Evolutionary conservation across 441 rosid genomes (phyloP), one percentile per base, ranked within the genome.

Genomic region (Gossypium gossypioides): DNA sequence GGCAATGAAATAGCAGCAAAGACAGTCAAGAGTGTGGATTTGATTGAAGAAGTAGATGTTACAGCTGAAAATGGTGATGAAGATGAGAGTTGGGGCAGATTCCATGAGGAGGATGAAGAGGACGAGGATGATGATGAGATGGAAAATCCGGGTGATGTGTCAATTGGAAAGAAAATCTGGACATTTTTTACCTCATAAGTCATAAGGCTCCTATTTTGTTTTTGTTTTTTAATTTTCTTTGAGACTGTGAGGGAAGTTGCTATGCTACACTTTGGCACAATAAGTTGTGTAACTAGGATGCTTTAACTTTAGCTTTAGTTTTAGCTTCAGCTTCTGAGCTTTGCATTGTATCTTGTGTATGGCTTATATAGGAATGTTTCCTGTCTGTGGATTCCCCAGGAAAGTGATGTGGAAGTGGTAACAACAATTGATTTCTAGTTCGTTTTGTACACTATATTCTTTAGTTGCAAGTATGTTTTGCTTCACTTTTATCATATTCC

Each of bases 101-200:
- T 76, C 5, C 72, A 78, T 16, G 89, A 85, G 75, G 96, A 78
- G 7, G 40, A 59, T n/a, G 64, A 59, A 13, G 87, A 79, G 7
- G 85, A 83, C 3, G 84, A 81, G 3, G 80, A 74, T 13, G 86
- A 82, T 60, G 89, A 85, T 16, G 87, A 83, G 46, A 52, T 55
- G 27, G 88, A 86, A 42, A 81, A 84, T 54, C 88, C 81, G 34
- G 89, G 86, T 72, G 89, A 84, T 63, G 89, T 68, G 16, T 89
- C 98, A 13, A 67, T 91, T 32, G 84, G 89, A 64, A 91, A 86
- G 84, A 93, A 85, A 82, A 82, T 89, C 40, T 89, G 98, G 98
- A 89, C 85, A 46, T 93, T 93, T 77, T 87, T 91, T 78, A 87
- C 93, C 3, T 83, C 95, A 32, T 93, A 82, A 62, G 68, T 83